Evolutionary conservation across 768 basidiomycete species (phyloP).

Genomic region (Pleurotus citrinopileatus): DNA sequence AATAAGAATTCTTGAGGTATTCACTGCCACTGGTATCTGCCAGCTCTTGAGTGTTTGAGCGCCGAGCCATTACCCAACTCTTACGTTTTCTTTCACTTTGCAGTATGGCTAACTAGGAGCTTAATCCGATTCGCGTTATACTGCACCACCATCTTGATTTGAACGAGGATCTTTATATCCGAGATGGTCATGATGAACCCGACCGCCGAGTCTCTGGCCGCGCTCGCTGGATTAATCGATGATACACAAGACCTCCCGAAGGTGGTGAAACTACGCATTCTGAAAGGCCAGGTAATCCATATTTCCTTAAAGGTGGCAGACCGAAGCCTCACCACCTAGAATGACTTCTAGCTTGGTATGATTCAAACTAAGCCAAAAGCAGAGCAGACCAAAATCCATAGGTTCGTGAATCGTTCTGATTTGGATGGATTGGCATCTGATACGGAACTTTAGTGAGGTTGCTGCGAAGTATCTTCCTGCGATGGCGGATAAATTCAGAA

Average conservation of each 20-base stretch:
- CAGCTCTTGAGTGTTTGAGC: too few relatives aligned
- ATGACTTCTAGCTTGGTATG: slow-evolving; percentile 23
- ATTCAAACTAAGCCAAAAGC: slow-evolving; percentile 21
- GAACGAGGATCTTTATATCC: too few relatives aligned
- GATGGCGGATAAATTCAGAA: slow-evolving; percentile 27
- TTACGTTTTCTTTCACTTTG: too few relatives aligned
- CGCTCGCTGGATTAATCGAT: slow-evolving; percentile 14
- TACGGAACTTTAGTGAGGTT: slow-evolving; percentile 22
- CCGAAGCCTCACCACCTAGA: too few relatives aligned
- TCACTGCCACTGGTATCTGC: too few relatives aligned
- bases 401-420: slow-evolving; percentile 11
- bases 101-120: too few relatives aligned
- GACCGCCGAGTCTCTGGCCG: slow-evolving; percentile 16
- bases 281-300: slow-evolving; percentile 20
- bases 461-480: slow-evolving; percentile 36
- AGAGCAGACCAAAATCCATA: slow-evolving; percentile 18
- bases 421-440: not conserved
- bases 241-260: slow-evolving; percentile 13
- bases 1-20: too few relatives aligned
- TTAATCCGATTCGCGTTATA: too few relatives aligned
- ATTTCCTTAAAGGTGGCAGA: not conserved
- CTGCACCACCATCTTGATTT: too few relatives aligned
- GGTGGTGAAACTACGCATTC: slow-evolving; percentile 9
- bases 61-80: too few relatives aligned
- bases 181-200: too few relatives aligned